These are phyloP conservation scores for Verticillium isaacii DNA, from an alignment of 2,329 filamentous ascomycete genomes.

Conservation along the genomic window DNA sequence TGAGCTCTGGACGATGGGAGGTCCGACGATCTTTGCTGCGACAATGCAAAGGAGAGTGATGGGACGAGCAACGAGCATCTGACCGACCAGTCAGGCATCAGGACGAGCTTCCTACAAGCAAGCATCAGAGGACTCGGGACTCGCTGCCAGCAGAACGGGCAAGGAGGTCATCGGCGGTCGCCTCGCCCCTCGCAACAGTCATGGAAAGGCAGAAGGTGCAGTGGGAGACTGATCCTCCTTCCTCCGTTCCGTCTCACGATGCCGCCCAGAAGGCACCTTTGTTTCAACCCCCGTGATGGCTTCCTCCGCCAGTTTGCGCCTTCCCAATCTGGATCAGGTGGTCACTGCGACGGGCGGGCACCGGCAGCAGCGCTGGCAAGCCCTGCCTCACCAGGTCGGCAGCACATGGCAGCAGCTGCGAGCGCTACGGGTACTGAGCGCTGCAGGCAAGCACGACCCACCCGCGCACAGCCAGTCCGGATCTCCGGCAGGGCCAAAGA, in stretches of 20 bases:
- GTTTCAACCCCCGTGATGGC: constrained; percentile 1
- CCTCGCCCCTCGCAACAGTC: too few species aligned
- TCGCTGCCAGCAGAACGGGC: too few species aligned
- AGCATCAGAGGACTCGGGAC: too few species aligned
- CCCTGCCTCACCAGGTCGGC: neutral
- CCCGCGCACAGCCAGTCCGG: neutral
- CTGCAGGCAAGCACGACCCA: neutral
- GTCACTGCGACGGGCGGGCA: too few species aligned
- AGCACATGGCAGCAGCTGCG: constrained; percentile 2
- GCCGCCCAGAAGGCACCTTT: neutral
- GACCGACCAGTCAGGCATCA: too few species aligned
- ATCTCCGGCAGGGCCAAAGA: neutral
- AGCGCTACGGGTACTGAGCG: too few species aligned
- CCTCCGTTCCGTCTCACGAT: neutral
- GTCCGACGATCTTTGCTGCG: too few species aligned
- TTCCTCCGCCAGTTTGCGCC: neutral
- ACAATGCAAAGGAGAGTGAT: too few species aligned
- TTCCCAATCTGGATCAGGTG: neutral
- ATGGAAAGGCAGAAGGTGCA: too few species aligned
- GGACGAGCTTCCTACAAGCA: too few species aligned
- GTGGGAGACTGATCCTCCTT: neutral
- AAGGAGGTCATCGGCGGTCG: too few species aligned
- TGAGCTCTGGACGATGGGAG: neutral
- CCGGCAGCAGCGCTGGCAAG: neutral
- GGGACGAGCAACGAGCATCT: too few species aligned